Conservation (phyloP, 2,329 filamentous ascomycete genomes). For the Aspergillus flavus region DNA sequence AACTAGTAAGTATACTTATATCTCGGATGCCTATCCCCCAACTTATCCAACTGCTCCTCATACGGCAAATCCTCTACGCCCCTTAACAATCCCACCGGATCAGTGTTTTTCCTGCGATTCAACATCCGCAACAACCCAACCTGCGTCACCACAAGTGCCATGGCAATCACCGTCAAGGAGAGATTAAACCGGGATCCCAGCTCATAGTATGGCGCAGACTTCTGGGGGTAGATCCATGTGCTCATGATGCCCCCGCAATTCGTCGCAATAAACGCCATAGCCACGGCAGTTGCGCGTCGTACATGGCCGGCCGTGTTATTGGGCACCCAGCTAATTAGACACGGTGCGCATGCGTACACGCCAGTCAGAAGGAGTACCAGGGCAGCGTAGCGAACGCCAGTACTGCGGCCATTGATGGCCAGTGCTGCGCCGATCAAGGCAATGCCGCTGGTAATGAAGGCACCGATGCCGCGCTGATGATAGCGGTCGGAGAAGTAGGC, state of each 20-base stretch:
- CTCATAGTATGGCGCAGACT: slow-evolving; percentile 14
- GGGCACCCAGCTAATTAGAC: slow-evolving; percentile 17
- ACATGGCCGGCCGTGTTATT: slow-evolving; percentile 17
- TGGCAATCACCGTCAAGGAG: slow-evolving; percentile 8
- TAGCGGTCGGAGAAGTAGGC: slow-evolving; percentile 32
- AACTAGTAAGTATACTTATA: slow-evolving; percentile 20
- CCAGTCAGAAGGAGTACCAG: slow-evolving; percentile 15
- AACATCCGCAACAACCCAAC: slow-evolving; percentile 7
- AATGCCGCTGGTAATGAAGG: slow-evolving; percentile 20
- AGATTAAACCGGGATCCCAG: slow-evolving; percentile 14
- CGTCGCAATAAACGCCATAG: slow-evolving; percentile 14
- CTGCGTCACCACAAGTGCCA: slow-evolving; percentile 12
- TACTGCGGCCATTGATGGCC: slow-evolving; percentile 3
- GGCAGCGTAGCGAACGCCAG: slow-evolving; percentile 11
- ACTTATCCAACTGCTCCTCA: slow-evolving; percentile 13
- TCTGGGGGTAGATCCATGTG: slow-evolving; percentile 18
- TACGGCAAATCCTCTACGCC: slow-evolving; percentile 10
- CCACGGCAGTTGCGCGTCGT: slow-evolving; percentile 10
- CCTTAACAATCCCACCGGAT: not conserved
- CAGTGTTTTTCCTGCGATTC: slow-evolving; percentile 11
- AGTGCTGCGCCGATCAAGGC: slow-evolving; percentile 17
- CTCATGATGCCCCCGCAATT: slow-evolving; percentile 15
- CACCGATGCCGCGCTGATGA: slow-evolving; percentile 30
- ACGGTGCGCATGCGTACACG: slow-evolving; percentile 14
- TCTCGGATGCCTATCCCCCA: slow-evolving; percentile 18